A percentile compares a stretch with the other conserved stretches of the same genome.
phyloP scores from a whole-genome alignment of 169 alveolate genomes.

The Plasmodium falciparum region DNA sequence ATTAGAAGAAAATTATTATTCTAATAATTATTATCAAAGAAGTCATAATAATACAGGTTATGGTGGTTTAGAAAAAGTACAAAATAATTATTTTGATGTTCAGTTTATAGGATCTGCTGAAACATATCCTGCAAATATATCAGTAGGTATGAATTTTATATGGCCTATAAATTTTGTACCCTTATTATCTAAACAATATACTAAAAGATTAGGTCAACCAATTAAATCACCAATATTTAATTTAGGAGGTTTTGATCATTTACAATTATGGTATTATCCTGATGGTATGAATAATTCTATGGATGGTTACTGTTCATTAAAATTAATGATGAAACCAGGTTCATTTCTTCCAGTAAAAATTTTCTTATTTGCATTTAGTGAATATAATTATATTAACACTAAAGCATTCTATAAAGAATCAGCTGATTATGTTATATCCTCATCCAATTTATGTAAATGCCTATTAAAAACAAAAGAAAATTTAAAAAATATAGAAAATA shows the following conservation, averaged over 20 bases:
- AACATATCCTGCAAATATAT: conserved; percentile 84
- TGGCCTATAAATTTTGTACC: conserved; percentile 91
- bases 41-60: conserved; percentile 84
- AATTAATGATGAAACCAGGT: conserved; percentile 88
- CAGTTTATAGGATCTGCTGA: conserved; percentile 90
- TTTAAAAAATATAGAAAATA: conserved; percentile 77
- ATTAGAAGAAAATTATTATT: conserved; percentile 73
- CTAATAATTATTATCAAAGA: conserved; percentile 78
- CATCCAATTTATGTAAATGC: conserved; percentile 78
- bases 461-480: conserved; percentile 74
- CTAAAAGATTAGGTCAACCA: conserved; percentile 88
- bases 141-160: conserved; percentile 88
- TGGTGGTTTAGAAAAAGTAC: conserved; percentile 82
- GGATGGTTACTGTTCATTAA: conserved; percentile 87
- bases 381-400: conserved; percentile 81
- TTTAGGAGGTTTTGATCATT: conserved; percentile 91
- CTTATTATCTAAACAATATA: conserved; percentile 83
- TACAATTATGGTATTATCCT: conserved; percentile 91
- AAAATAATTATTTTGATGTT: conserved; percentile 86
- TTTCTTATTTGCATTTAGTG: conserved; percentile 85
- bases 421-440: conserved; percentile 83
- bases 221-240: conserved; percentile 86
- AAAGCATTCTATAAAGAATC: conserved; percentile 87
- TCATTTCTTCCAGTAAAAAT: conserved; percentile 88
- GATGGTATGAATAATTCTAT: conserved; percentile 85